Percentiles rank a stretch among this genome's conserved stretches.
These are phyloP conservation scores for Astrothelium macrocarpum DNA, from an alignment of 495 filamentous ascomycete species.

Conservation along the genomic window DNA sequence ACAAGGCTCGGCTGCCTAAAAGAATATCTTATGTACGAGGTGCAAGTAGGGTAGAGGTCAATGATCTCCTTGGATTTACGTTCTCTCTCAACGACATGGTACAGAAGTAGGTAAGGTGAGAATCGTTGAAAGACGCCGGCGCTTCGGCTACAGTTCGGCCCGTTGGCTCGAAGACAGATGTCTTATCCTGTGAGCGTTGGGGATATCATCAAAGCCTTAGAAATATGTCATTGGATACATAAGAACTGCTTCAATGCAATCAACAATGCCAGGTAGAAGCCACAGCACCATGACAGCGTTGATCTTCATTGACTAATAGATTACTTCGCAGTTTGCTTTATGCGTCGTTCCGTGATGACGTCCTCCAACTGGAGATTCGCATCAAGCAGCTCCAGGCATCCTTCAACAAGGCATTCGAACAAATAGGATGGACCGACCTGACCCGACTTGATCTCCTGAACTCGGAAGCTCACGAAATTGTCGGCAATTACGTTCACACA, in stretches of 20 bases:
- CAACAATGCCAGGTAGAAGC: slow-evolving; percentile 6
- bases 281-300: neutral
- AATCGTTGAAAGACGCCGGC: too few relatives aligned
- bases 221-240: slow-evolving; percentile 11
- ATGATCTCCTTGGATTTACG: neutral
- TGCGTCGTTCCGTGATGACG: neutral
- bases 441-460: slow-evolving; percentile 1
- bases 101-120: neutral
- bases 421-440: neutral
- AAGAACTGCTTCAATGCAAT: slow-evolving; percentile 9
- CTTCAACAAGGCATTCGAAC: slow-evolving; percentile 1
- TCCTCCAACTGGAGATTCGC: neutral
- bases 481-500: slow-evolving; percentile 5
- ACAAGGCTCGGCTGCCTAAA: slow-evolving; percentile 3
- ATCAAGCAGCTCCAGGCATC: slow-evolving; percentile 1
- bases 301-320: neutral
- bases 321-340: neutral
- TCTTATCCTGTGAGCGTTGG: neutral
- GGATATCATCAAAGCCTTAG: slow-evolving; percentile 10
- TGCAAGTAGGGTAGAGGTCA: neutral
- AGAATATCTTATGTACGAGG: neutral
- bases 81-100: neutral
- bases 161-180: neutral
- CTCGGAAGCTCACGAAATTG: slow-evolving; percentile 1
- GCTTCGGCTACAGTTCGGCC: neutral